Base-by-base conservation (phyloP, 495 filamentous ascomycete species). In the Xylaria palmicola region DNA sequence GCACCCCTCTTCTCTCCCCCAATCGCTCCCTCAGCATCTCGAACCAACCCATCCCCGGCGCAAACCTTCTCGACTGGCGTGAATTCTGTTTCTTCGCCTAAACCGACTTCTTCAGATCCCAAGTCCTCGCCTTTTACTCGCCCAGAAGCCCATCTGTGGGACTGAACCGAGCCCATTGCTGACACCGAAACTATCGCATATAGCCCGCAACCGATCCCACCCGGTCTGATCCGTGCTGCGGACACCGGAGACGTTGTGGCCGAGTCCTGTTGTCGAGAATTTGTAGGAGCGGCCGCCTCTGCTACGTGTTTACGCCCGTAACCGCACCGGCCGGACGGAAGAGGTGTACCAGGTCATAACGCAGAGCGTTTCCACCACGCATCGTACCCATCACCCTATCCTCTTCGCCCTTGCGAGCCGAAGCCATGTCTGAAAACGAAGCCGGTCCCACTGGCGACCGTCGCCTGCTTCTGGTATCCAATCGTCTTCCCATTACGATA, bases 401-500 rank as follows among this genome's bases (percentile, higher is more conserved):
- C n/a, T n/a, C n/a, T n/a, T n/a, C n/a, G n/a, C n/a, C n/a, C n/a
- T n/a, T n/a, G n/a, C n/a, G n/a, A n/a, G 27, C 27, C 37, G 4
- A 13, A 17, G 37, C 4, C 40, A 72, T 72, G 69, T 41, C 62
- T 36, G 69, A 62, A 27, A 65, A 60, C 60, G 67, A 64, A 32
- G 55, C 62, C 34, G 50, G 63, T 10, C 30, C 64, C 29, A 69
- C 67, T 9, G 58, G 64, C 56, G 69, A 72, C 57, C 67, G 77
- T 65, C 76, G 81, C 45, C 80, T 98, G 41, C 87, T 97, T 37
- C 86, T 98, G 44, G 85, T 97, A 65, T 96, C 93, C 12, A 98
- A 98, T 62, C 89, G 94, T 44, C 83, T 97, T 10, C 93, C 93
- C 5, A 96, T 97, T 72, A 96, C 92, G 49, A 92, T 98, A 75